Evolutionary conservation across 345 rosid genomes (phyloP).

Genomic region (Gossypium mustelinum): DNA sequence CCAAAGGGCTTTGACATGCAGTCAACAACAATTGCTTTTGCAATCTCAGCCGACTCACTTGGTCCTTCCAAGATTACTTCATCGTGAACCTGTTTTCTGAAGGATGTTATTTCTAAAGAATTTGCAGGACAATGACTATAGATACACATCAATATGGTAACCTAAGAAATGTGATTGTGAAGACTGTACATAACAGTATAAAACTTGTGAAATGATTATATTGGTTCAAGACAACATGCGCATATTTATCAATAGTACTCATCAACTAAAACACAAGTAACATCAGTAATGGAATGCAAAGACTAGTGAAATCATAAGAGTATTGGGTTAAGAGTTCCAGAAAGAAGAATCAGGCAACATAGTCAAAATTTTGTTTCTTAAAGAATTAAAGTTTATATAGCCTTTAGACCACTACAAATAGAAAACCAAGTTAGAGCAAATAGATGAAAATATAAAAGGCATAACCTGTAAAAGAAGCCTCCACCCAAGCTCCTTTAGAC

Average conservation of each 20-base stretch:
- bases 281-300: neutral
- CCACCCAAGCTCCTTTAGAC: conserved; percentile 79
- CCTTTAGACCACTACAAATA: neutral
- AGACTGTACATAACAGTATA: neutral
- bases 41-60: conserved; percentile 70
- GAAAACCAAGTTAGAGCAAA: neutral
- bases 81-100: conserved; percentile 71
- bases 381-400: neutral
- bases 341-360: no score
- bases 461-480: conserved; percentile 81
- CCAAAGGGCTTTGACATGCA: conserved; percentile 95
- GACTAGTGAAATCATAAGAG: neutral
- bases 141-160: neutral
- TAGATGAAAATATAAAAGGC: neutral
- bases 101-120: conserved; percentile 17
- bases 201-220: neutral
- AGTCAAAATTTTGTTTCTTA: neutral
- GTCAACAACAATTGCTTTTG: conserved; percentile 73
- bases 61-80: conserved; percentile 99
- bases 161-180: neutral
- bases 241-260: no score
- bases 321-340: no score
- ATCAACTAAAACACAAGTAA: no score
- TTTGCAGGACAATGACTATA: neutral
- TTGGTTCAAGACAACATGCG: neutral